These are phyloP conservation scores for Podospora australis DNA, from an alignment of 495 filamentous ascomycete species.

Conservation along the genomic window DNA sequence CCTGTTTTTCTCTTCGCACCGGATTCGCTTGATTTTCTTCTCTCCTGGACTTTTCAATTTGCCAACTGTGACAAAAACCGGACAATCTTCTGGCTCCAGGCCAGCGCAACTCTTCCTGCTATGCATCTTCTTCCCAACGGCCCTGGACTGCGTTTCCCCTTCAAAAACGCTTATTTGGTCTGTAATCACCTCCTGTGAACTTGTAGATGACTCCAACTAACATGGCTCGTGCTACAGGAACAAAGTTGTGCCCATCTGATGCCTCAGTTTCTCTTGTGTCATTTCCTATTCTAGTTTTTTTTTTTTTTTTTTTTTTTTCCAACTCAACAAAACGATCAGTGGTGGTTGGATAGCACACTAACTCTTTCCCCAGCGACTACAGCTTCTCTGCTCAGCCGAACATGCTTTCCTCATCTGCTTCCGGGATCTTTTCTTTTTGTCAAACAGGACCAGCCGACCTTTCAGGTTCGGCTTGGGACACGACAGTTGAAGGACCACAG, in stretches of 20 bases:
- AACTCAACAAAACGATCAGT: conserved; percentile 11
- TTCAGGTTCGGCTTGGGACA: conserved; percentile 43
- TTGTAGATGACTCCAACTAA: conserved; percentile 14
- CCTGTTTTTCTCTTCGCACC: background rate
- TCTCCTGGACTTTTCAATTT: too few relatives aligned
- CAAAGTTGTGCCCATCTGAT: conserved; percentile 44
- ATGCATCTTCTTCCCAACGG: background rate
- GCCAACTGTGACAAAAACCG: background rate
- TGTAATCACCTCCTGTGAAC: conserved; percentile 25
- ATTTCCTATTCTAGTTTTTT: conserved; percentile 27
- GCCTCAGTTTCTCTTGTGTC: conserved; percentile 9
- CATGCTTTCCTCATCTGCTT: conserved; percentile 41
- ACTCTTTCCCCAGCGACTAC: conserved; percentile 44
- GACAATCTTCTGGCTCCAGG: conserved; percentile 2
- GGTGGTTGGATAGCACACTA: conserved; percentile 44
- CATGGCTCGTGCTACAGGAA: conserved; percentile 31
- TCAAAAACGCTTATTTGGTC: conserved; percentile 27
- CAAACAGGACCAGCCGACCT: conserved; percentile 49
- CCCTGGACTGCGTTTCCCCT: background rate
- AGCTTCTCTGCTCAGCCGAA: conserved; percentile 40
- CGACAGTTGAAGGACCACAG: conserved; percentile 48
- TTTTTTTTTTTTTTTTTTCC: conserved; percentile 26
- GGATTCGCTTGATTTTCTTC: background rate
- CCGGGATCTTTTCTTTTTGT: conserved; percentile 47
- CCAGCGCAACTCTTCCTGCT: background rate